Conservation (phyloP, 306 rosid genomes). For the Lupinus albus region DNA sequence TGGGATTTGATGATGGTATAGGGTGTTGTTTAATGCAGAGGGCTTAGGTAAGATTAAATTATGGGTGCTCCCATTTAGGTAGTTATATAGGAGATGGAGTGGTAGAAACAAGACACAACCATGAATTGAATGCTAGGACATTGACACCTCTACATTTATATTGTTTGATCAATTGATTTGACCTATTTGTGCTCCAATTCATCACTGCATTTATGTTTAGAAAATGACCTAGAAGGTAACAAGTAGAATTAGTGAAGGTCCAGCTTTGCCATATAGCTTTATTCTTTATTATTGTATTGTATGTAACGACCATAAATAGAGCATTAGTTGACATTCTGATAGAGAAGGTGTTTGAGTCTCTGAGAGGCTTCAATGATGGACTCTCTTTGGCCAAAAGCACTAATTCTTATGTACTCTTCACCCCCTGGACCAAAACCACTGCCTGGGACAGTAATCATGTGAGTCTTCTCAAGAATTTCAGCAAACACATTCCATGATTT, state of each 20-base stretch:
- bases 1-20: too few relatives aligned
- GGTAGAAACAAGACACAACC: too few relatives aligned
- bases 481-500: slow-evolving; percentile 69
- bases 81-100: too few relatives aligned
- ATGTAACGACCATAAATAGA: slow-evolving; percentile 24
- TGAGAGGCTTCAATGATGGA: slow-evolving; percentile 57
- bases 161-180: too few relatives aligned
- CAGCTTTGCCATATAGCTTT: slow-evolving; percentile 22
- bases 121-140: too few relatives aligned
- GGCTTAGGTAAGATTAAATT: too few relatives aligned
- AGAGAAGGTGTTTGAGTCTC: slow-evolving; percentile 52
- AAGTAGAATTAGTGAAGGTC: slow-evolving; percentile 23
- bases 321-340: slow-evolving; percentile 17
- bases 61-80: too few relatives aligned
- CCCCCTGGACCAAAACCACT: slow-evolving; percentile 74
- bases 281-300: too few relatives aligned
- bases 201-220: too few relatives aligned
- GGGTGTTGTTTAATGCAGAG: too few relatives aligned
- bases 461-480: slow-evolving; percentile 67
- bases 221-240: neutral
- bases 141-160: too few relatives aligned
- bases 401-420: slow-evolving; percentile 58
- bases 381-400: slow-evolving; percentile 63
- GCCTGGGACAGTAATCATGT: slow-evolving; percentile 66
- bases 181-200: too few relatives aligned